Evolutionary conservation across 768 basidiomycete species (phyloP).

Genomic region (Fomitopsis pulvina): DNA sequence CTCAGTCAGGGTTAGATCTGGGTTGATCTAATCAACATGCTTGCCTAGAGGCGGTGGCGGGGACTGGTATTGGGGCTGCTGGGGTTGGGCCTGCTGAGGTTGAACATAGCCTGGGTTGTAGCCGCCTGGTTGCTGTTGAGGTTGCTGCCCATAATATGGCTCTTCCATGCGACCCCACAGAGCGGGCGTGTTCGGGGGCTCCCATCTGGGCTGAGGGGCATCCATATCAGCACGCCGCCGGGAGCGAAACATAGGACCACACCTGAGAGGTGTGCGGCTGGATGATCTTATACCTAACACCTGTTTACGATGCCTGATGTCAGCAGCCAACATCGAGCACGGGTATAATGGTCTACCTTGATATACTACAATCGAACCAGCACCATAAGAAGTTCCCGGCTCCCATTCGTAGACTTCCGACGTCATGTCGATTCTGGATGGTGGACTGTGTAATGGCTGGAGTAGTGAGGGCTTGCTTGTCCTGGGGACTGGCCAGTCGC

Average conservation of each 20-base stretch:
- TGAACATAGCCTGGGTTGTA: slow-evolving; percentile 10
- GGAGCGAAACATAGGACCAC: slow-evolving; percentile 4
- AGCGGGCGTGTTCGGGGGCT: slow-evolving; percentile 53
- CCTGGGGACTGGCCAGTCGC: background rate
- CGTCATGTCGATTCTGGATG: background rate
- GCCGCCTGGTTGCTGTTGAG: slow-evolving; percentile 7
- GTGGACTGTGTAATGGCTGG: too few species aligned
- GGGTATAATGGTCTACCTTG: slow-evolving; percentile 48
- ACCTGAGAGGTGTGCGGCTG: slow-evolving; percentile 70
- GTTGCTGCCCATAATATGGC: slow-evolving; percentile 9
- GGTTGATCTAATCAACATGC: too few species aligned
- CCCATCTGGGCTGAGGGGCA: slow-evolving; percentile 52
- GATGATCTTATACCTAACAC: slow-evolving; percentile 58
- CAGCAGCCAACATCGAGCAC: background rate
- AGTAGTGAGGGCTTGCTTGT: background rate
- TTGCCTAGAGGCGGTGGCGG: slow-evolving; percentile 11
- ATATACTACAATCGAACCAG: slow-evolving; percentile 48
- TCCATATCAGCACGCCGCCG: slow-evolving; percentile 4
- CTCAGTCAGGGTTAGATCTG: too few species aligned
- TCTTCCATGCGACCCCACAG: slow-evolving; percentile 55
- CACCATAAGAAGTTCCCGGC: slow-evolving; percentile 55
- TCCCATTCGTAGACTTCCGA: slow-evolving; percentile 38
- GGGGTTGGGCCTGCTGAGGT: background rate
- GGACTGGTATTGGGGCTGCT: background rate
- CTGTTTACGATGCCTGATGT: slow-evolving; percentile 27